Conservation (phyloP, 371 early-diverging fungal species). For the Aphelidium insulamus region DNA sequence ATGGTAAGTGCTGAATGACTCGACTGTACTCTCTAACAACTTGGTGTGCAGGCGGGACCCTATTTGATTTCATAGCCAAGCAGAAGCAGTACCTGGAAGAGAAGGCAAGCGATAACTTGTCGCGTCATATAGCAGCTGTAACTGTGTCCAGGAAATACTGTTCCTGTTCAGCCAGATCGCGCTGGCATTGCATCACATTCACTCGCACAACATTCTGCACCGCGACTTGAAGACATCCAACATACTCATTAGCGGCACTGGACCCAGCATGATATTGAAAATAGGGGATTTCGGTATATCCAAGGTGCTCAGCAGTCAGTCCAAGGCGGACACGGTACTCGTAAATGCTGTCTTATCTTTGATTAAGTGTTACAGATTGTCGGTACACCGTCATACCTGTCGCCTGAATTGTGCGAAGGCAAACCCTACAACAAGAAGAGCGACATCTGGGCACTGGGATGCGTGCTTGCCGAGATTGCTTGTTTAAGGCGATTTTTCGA, state of each 20-base stretch:
- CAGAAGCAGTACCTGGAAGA: not conserved
- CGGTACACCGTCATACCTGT: slow-evolving; percentile 6
- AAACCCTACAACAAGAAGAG: slow-evolving; percentile 6
- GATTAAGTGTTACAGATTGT: not conserved
- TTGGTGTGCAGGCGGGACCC: not conserved
- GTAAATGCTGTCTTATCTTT: not conserved
- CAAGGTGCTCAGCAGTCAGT: slow-evolving; percentile 3
- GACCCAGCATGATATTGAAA: slow-evolving; percentile 2
- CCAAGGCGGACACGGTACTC: slow-evolving; percentile 3
- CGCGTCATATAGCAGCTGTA: not conserved
- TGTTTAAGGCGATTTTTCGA: slow-evolving; percentile 1
- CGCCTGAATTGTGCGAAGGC: slow-evolving; percentile 6
- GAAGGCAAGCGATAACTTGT: not conserved
- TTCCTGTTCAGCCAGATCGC: slow-evolving; percentile 3
- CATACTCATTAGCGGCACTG: slow-evolving; percentile 1
- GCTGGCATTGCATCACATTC: slow-evolving; percentile 7
- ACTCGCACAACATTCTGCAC: slow-evolving; percentile 5
- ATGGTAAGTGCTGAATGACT: slow-evolving; percentile 1
- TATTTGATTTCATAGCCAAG: not conserved
- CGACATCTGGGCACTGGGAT: slow-evolving; percentile 8
- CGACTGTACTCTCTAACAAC: not conserved
- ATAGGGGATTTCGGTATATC: slow-evolving; percentile 9
- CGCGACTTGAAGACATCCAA: slow-evolving; percentile 7
- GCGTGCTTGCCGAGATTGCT: slow-evolving; percentile 4
- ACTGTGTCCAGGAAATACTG: slow-evolving; percentile 2